These are phyloP conservation scores for Magnaporthiopsis incrustans DNA, from an alignment of 2,329 filamentous ascomycete species.

Conservation along the genomic window DNA sequence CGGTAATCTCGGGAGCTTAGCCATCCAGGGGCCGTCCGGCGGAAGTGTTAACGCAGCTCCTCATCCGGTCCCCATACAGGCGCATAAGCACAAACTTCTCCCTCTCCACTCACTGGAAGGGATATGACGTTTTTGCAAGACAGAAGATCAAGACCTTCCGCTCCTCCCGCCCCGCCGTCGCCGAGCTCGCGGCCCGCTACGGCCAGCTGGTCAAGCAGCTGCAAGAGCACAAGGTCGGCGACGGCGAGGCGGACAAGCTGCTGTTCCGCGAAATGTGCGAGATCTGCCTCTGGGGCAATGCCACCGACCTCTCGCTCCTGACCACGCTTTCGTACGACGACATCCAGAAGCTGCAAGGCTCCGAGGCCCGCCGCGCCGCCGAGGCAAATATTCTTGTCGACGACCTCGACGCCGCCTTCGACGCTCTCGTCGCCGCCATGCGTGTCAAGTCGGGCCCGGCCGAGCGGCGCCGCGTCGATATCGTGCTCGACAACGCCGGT, in stretches of 20 bases:
- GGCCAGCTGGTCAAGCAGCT: conserved; percentile 59
- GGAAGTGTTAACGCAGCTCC: not conserved
- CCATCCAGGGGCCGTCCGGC: too few relatives aligned
- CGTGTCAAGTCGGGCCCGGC: conserved; percentile 9
- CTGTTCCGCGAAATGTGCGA: conserved; percentile 91
- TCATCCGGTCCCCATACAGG: conserved; percentile 24
- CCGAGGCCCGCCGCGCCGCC: conserved; percentile 73
- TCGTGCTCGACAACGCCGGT: conserved; percentile 93
- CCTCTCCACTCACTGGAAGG: conserved; percentile 73
- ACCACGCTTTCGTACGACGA: conserved; percentile 90
- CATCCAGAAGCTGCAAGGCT: conserved; percentile 91
- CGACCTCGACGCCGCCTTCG: conserved; percentile 49
- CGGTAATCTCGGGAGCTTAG: not conserved
- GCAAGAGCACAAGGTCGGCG: conserved; percentile 41
- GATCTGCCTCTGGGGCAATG: conserved; percentile 96
- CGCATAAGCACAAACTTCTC: conserved; percentile 75
- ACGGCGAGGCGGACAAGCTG: conserved; percentile 62
- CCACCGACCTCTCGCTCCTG: conserved; percentile 85
- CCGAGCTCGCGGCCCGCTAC: conserved; percentile 35
- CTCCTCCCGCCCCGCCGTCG: conserved; percentile 68
- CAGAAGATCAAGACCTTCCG: conserved; percentile 91
- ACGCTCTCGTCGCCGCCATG: conserved; percentile 18
- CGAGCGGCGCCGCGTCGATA: conserved; percentile 70
- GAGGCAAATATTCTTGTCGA: conserved; percentile 92
- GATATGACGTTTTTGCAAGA: conserved; percentile 79